These are phyloP conservation scores for Cylindricascospora bacillispora DNA, from an alignment of 1,139 yeast genomes.

Conservation along the genomic window DNA sequence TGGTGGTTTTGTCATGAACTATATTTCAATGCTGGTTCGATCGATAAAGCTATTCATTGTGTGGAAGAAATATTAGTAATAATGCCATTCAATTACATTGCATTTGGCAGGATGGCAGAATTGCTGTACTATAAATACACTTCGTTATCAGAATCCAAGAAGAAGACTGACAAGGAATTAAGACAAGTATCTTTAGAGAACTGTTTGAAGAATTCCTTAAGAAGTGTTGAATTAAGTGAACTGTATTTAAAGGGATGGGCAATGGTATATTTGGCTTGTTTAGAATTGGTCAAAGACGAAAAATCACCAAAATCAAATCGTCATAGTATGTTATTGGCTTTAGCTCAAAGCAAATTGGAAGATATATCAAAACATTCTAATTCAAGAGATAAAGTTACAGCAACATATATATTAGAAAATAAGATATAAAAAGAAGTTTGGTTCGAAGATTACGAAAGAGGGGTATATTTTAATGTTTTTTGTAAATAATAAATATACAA, in stretches of 20 bases:
- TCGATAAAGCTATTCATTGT: constrained; percentile 53
- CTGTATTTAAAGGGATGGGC: constrained; percentile 63
- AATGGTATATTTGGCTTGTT: constrained; percentile 41
- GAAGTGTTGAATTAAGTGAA: constrained; percentile 68
- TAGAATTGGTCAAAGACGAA: constrained; percentile 21
- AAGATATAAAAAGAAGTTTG: too few relatives aligned
- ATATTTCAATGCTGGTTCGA: constrained; percentile 49
- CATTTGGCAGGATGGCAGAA: constrained; percentile 31
- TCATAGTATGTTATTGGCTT: too few relatives aligned
- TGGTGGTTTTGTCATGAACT: constrained; percentile 68
- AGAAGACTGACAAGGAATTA: constrained; percentile 2
- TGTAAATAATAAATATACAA: too few relatives aligned
- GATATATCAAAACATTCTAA: constrained; percentile 23
- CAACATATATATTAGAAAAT: too few relatives aligned
- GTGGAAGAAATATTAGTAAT: constrained; percentile 56
- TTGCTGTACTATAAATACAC: constrained; percentile 15
- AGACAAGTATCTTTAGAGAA: constrained; percentile 19
- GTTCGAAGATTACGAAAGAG: too few relatives aligned
- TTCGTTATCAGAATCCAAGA: constrained; percentile 7
- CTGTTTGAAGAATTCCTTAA: constrained; percentile 44
- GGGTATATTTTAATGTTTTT: too few relatives aligned
- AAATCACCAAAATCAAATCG: too few relatives aligned
- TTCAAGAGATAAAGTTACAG: too few relatives aligned
- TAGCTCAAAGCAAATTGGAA: constrained; percentile 28
- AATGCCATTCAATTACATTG: constrained; percentile 61